phyloP scores from a whole-genome alignment of 1,139 yeast genomes.

The Yamadazyma atmosphaerica region DNA sequence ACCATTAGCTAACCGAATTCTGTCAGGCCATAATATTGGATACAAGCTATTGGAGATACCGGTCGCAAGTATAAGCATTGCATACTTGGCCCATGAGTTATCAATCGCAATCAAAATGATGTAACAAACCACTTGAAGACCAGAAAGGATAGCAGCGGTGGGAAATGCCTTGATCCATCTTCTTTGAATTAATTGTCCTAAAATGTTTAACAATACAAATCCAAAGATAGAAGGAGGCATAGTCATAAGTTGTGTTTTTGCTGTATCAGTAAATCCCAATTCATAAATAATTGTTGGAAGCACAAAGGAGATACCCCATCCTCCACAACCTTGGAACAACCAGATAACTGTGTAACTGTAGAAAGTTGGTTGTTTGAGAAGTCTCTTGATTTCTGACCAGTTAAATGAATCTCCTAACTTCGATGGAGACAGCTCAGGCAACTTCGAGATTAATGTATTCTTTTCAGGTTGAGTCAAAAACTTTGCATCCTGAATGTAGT shows the following conservation, averaged over 20 bases:
- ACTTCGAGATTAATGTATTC: constrained; percentile 4
- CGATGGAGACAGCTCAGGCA: constrained; percentile 14
- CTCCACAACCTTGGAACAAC: constrained; percentile 25
- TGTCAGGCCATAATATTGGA: constrained; percentile 19
- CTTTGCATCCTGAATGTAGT: constrained; percentile 14
- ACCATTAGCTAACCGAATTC: constrained; percentile 17
- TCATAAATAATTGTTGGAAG: constrained; percentile 23
- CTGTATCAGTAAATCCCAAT: constrained; percentile 24
- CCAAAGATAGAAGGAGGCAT: constrained; percentile 19
- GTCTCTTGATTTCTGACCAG: constrained; percentile 12
- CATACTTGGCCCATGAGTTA: constrained; percentile 13
- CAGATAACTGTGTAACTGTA: constrained; percentile 19
- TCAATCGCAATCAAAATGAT: constrained; percentile 12
- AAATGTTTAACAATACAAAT: constrained; percentile 13
- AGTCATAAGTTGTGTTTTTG: constrained; percentile 17
- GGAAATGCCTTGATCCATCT: constrained; percentile 14
- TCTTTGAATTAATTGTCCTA: constrained; percentile 14
- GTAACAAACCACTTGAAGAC: constrained; percentile 16
- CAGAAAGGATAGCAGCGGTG: constrained; percentile 13
- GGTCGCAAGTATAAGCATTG: constrained; percentile 17
- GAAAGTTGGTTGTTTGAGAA: constrained; percentile 16
- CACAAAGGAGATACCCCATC: constrained; percentile 26
- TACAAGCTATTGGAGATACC: constrained; percentile 17
- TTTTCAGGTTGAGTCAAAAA: constrained; percentile 15
- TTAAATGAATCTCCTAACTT: constrained; percentile 10